Base-by-base conservation (phyloP, 2,329 filamentous ascomycete species). In the Ceratocystis cubensis region DNA sequence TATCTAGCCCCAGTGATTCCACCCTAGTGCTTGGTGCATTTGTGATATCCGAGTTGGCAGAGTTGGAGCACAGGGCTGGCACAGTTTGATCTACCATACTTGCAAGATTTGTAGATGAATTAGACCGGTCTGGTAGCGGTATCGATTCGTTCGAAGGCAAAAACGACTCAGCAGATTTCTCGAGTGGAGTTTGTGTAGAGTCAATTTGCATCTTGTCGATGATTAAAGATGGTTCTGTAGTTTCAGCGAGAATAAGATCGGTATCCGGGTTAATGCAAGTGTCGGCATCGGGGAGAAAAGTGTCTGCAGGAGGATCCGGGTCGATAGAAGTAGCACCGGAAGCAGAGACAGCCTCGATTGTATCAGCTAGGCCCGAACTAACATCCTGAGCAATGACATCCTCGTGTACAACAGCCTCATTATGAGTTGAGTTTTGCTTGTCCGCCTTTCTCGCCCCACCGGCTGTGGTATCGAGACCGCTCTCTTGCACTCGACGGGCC, bases 401-500 rank as follows among this genome's bases (percentile, higher is more conserved):
- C 8, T 22, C 30, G 33, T 10, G 15, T 28, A 37, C 56, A 25
- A 37, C 3, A 37, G 56, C 5, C 6, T 28, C 28, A 30, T 37
- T 15, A 37, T 8, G 30, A n/a, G 15, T 37, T 8, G 17, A 59
- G 30, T 37, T 59, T 8, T n/a, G 17, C 56, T 59, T 37, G 56
- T 28, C 30, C n/a, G 56, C 10, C 10, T 33, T 37, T 17, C 33
- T 59, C 6, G 10, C 56, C 0, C 25, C 25, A 37, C 33, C 28
- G 2, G 6, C 17, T 37, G 76, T 53, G 75, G 75, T 5, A 77
- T 78, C 3, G 15, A 30, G 33, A 78, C 56, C 17, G 10, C 33
- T 37, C 59, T 66, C 66, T 28, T 61, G 81, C 69, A 79, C 80
- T 65, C 84, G 84, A 74, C 94, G 90, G 71, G 91, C 93, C 75